These are phyloP conservation scores for Brassica juncea DNA, from an alignment of 345 rosid genomes.

Conservation along the genomic window DNA sequence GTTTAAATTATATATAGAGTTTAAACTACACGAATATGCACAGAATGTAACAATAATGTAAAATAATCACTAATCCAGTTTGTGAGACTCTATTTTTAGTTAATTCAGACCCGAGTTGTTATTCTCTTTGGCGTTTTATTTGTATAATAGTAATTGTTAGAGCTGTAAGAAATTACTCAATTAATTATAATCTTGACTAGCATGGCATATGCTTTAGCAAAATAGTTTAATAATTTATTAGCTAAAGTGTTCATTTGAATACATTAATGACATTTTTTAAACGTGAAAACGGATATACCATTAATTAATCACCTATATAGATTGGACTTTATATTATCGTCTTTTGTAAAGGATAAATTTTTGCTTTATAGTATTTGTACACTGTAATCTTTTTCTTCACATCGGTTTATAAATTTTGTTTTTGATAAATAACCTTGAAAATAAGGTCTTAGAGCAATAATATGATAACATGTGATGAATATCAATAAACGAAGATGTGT, in stretches of 20 bases:
- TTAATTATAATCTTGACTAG: neutral
- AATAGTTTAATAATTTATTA: neutral
- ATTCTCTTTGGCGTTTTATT: slow-evolving; percentile 5
- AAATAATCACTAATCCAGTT: too few species aligned
- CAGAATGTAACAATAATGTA: too few species aligned
- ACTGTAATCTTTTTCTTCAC: neutral
- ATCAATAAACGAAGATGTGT: neutral
- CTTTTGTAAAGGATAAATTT: too few species aligned
- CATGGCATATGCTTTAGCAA: neutral
- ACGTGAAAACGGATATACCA: neutral
- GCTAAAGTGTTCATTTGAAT: neutral
- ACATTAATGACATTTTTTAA: neutral
- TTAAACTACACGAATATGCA: too few species aligned
- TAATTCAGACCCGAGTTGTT: neutral
- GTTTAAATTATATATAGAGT: too few species aligned
- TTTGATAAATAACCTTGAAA: neutral
- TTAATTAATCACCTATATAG: neutral
- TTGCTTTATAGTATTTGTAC: neutral
- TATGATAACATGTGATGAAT: neutral
- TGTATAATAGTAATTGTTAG: neutral
- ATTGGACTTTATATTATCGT: neutral
- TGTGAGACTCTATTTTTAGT: neutral
- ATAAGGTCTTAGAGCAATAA: neutral
- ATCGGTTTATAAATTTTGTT: too few species aligned
- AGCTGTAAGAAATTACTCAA: neutral